Evolutionary conservation across 208 protist species (phyloP).

Genomic region (Acanthamoeba sp.): DNA sequence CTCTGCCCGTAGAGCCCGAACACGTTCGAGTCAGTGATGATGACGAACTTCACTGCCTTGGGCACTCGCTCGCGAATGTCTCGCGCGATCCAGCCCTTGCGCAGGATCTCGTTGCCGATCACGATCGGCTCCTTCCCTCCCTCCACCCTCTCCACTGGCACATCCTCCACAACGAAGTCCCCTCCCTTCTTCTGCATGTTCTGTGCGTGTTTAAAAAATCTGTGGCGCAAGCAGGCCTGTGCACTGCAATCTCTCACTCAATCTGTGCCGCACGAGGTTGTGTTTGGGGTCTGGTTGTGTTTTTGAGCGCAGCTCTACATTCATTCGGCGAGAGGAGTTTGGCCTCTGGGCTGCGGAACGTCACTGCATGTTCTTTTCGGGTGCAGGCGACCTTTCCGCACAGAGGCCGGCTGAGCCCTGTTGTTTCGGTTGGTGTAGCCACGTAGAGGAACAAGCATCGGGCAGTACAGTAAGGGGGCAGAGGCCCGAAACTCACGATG

Average conservation of each 20-base stretch:
- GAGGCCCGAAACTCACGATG: too few relatives aligned
- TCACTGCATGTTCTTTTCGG: too few relatives aligned
- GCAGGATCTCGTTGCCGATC: slow-evolving; percentile 60
- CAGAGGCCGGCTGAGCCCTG: too few relatives aligned
- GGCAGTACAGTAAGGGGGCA: too few relatives aligned
- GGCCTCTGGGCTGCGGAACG: background rate
- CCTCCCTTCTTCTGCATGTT: background rate
- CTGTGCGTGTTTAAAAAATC: background rate
- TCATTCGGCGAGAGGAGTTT: background rate
- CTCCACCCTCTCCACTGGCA: slow-evolving; percentile 16
- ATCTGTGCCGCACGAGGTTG: too few relatives aligned
- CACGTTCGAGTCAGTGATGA: slow-evolving; percentile 82
- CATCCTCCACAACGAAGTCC: slow-evolving; percentile 22
- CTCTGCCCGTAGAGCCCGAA: slow-evolving; percentile 62
- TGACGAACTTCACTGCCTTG: slow-evolving; percentile 79
- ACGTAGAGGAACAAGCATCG: too few relatives aligned
- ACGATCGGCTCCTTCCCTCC: slow-evolving; percentile 62
- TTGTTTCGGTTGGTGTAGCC: too few relatives aligned
- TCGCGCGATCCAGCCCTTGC: background rate
- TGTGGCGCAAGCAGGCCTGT: too few relatives aligned
- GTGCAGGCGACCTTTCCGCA: too few relatives aligned
- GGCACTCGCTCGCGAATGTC: slow-evolving; percentile 67
- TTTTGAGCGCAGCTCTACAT: too few relatives aligned
- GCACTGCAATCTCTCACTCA: too few relatives aligned
- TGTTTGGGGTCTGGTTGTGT: too few relatives aligned